phyloP scores from a whole-genome alignment of 768 basidiomycete genomes.

The Hebeloma cylindrosporum region DNA sequence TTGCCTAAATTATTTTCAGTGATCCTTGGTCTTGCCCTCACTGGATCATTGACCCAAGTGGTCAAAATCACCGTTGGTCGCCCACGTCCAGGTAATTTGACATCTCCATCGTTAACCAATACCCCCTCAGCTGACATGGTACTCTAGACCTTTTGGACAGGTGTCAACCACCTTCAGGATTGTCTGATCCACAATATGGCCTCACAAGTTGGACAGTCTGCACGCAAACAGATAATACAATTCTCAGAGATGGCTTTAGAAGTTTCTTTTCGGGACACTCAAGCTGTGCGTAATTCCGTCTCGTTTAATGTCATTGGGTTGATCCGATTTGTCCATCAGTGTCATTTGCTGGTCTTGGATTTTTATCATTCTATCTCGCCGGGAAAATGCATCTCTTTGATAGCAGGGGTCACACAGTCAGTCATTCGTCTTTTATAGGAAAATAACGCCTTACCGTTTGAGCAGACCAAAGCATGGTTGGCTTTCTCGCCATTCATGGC shows the following conservation, averaged over 20 bases:
- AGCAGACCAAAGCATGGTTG: conserved; percentile 80
- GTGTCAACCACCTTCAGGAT: conserved; percentile 67
- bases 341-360: conserved; percentile 91
- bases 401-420: conserved; percentile 66
- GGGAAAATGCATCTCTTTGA: conserved; percentile 95
- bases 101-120: neutral
- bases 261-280: conserved; percentile 94
- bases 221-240: conserved; percentile 58
- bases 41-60: conserved; percentile 82
- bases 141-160: conserved; percentile 60
- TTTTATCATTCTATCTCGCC: conserved; percentile 83
- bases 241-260: conserved; percentile 82
- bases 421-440: conserved; percentile 19
- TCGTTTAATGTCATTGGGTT: neutral
- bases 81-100: conserved; percentile 71
- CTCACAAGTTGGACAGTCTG: conserved; percentile 78
- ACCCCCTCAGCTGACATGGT: neutral
- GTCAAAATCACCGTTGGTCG: conserved; percentile 87
- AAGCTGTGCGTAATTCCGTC: conserved; percentile 61
- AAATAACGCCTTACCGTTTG: conserved; percentile 8
- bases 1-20: conserved; percentile 38
- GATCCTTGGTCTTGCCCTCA: conserved; percentile 69
- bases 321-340: conserved; percentile 43
- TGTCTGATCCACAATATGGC: conserved; percentile 68
- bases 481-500: conserved; percentile 73